Evolutionary conservation across 179 eudicot species (phyloP), one percentile per base, ranked within the genome.

Genomic region (Spergularia azorica): DNA sequence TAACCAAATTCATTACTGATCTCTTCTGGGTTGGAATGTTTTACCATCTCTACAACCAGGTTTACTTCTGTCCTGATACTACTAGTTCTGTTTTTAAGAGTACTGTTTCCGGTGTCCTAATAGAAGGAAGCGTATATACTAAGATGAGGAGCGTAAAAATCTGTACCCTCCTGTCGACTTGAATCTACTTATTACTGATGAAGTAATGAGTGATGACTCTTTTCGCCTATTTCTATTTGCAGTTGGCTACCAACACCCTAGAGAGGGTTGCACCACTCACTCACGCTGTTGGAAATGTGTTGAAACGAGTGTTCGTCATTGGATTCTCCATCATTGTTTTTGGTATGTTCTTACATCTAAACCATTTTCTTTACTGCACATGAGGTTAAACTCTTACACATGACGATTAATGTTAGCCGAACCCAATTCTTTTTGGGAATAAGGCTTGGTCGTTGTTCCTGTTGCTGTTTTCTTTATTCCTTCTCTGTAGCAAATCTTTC

Each of bases 211-310:
- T 43, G 0, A 43, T 43, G 48, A 48, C 46, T 46, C 2, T 38
- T 62, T 41, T 52, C 51, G 71, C 9, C 52, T 73, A 16, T 43
- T 59, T 79, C 72, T 20, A 12, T 81, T 81, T 77, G 81, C 89
- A 95, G 98, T 67, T 95, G 57, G 98, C 98, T 46, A 95, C 97
- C 75, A 95, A 93, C 90, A 95, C 98, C 65, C 89, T 95, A 56
- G 98, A 95, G 92, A 91, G 98, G 92, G 98, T 95, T 65, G 98
- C 98, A 62, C 98, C 98, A 75, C 97, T 95, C 54, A 95, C 97
- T 16, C 98, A 95, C 76, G 98, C 98, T 3, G 98, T 95, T 62
- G 98, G 98, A 52, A 93, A 95, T 65, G 98, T 95, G 79, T 84
- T 95, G 96, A 95, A 95, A 80, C 98, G 98, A 80, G 98, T 95